phyloP scores from a whole-genome alignment of 2,329 filamentous ascomycete genomes.

The Xylaria sp. region DNA sequence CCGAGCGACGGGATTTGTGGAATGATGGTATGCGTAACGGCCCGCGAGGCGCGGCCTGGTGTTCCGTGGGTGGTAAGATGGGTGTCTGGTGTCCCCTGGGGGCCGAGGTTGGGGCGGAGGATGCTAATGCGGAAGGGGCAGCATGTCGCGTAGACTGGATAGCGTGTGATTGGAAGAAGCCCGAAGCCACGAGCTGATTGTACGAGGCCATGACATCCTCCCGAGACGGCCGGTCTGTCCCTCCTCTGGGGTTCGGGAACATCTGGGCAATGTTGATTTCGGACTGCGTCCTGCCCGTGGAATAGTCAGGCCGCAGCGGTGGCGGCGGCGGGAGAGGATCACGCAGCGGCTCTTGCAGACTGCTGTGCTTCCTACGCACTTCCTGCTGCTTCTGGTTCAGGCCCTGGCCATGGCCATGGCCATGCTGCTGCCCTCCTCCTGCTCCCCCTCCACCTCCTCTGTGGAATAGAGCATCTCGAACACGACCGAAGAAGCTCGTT shows the following conservation, averaged over 20 bases:
- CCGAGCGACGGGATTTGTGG: conserved; percentile 10
- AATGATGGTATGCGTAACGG: conserved; percentile 41
- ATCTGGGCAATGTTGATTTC: conserved; percentile 40
- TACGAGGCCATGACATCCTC: conserved; percentile 69
- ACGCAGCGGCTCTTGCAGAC: conserved; percentile 46
- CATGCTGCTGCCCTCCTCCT: conserved; percentile 2
- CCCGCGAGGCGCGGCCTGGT: conserved; percentile 39
- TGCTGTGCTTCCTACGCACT: conserved; percentile 47
- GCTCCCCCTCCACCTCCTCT: conserved; percentile 21
- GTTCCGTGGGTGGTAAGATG: conserved; percentile 35
- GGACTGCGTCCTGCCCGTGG: conserved; percentile 44
- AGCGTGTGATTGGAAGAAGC: conserved; percentile 69
- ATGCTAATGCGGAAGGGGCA: conserved; percentile 31
- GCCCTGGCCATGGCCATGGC: conserved; percentile 8
- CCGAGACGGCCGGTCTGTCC: conserved; percentile 48
- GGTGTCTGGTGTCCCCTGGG: conserved; percentile 18
- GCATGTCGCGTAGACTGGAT: conserved; percentile 66
- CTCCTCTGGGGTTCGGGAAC: conserved; percentile 37
- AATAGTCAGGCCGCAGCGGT: conserved; percentile 37
- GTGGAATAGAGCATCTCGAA: conserved; percentile 46
- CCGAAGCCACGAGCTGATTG: conserved; percentile 65
- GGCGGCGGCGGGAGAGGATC: conserved; percentile 29
- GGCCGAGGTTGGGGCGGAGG: no score
- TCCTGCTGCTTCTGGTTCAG: conserved; percentile 36
- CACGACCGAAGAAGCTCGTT: conserved; percentile 47